Conservation (phyloP, 345 rosid genomes). For the Linum trigynum region DNA sequence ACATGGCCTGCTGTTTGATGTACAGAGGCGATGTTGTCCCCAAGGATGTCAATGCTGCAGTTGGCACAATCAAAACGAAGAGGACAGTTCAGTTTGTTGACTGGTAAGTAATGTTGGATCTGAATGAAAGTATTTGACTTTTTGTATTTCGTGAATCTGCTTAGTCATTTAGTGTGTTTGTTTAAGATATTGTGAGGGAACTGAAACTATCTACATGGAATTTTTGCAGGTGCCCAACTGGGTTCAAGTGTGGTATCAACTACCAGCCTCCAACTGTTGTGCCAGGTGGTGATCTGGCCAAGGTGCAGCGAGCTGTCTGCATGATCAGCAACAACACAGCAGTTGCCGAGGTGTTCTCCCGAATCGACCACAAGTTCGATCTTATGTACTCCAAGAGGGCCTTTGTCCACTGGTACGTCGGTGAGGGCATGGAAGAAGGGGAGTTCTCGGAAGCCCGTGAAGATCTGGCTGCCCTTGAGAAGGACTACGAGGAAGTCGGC, state of each 20-base stretch:
- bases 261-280: conserved; percentile 30
- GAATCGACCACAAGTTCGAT: conserved; percentile 30
- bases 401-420: conserved; percentile 33
- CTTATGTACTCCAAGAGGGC: conserved; percentile 35
- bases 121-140: not conserved
- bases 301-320: conserved; percentile 32
- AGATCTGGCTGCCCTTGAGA: conserved; percentile 29
- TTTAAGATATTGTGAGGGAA: not conserved
- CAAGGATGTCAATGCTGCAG: conserved; percentile 34
- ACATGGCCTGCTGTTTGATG: conserved; percentile 35
- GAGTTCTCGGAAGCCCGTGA: conserved; percentile 33
- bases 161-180: not conserved
- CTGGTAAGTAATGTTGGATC: conserved; percentile 19
- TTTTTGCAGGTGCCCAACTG: conserved; percentile 27
- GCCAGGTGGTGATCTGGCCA: conserved; percentile 33
- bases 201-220: not conserved
- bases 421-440: conserved; percentile 37
- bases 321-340: conserved; percentile 38
- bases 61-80: conserved; percentile 26
- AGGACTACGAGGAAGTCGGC: conserved; percentile 28
- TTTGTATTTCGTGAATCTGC: not conserved
- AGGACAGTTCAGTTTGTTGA: conserved; percentile 30
- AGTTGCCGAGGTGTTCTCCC: conserved; percentile 33
- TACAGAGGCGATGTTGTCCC: conserved; percentile 37
- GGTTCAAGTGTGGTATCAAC: conserved; percentile 33